These are phyloP conservation scores for Aciculosporium take DNA, from an alignment of 2,329 filamentous ascomycete genomes.

Conservation along the genomic window DNA sequence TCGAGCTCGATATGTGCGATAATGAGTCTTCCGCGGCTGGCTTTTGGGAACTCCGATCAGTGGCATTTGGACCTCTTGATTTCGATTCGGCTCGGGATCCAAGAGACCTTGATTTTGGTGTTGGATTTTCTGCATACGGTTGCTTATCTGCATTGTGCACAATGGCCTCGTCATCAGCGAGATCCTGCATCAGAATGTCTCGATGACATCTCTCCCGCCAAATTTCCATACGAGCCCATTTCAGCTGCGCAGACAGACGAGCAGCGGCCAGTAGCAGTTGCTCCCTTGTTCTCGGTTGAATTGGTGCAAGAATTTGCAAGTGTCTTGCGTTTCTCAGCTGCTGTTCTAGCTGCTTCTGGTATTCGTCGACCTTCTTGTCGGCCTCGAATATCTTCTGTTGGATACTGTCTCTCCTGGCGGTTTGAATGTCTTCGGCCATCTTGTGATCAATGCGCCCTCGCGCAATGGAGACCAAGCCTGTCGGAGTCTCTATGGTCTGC, in stretches of 20 bases:
- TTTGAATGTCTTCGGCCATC: conserved; percentile 74
- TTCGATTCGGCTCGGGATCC: conserved; percentile 15
- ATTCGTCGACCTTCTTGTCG: conserved; percentile 58
- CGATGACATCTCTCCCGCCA: conserved; percentile 85
- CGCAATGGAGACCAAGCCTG: conserved; percentile 59
- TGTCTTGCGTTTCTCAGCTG: conserved; percentile 83
- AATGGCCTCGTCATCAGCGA: conserved; percentile 54
- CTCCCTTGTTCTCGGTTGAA: conserved; percentile 81
- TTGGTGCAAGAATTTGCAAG: conserved; percentile 73
- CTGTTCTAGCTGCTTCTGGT: conserved; percentile 65
- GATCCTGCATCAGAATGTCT: conserved; percentile 72
- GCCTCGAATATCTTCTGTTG: conserved; percentile 69
- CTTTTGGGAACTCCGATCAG: conserved; percentile 15
- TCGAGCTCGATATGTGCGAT: conserved; percentile 9
- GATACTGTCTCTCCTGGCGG: conserved; percentile 71
- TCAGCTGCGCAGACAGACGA: conserved; percentile 72
- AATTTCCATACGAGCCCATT: conserved; percentile 88
- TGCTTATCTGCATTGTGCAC: neutral
- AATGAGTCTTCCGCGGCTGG: conserved; percentile 14
- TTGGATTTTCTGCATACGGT: conserved; percentile 9
- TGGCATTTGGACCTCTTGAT: conserved; percentile 12
- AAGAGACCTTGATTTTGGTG: conserved; percentile 12
- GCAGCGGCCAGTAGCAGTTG: conserved; percentile 73
- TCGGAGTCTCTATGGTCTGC: conserved; percentile 52
- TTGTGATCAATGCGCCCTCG: conserved; percentile 64